Evolutionary conservation across 176 grass and related monocot genomes (phyloP).

Genomic region (Zea luxurians): DNA sequence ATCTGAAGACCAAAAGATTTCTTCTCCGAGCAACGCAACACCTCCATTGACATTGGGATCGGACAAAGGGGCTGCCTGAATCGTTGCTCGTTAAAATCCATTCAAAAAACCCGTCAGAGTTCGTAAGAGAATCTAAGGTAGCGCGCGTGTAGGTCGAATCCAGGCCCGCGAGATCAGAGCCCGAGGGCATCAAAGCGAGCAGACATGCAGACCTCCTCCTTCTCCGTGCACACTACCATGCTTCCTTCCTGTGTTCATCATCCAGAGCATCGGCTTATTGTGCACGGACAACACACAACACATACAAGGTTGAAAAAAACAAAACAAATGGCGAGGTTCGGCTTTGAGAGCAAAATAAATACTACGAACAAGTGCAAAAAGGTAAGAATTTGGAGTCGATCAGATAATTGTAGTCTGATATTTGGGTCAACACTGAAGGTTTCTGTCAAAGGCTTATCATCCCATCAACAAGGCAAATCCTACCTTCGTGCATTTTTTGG

Average conservation of each 20-base stretch:
- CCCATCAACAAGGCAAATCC: constrained; percentile 39
- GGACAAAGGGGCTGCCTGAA: constrained; percentile 84
- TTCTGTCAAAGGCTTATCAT: constrained; percentile 55
- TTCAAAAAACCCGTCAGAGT: neutral
- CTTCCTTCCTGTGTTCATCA: constrained; percentile 49
- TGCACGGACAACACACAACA: neutral
- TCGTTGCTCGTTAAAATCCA: constrained; percentile 41
- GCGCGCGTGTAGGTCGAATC: constrained; percentile 40
- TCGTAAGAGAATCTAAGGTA: neutral
- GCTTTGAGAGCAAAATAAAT: neutral
- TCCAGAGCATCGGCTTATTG: constrained; percentile 85
- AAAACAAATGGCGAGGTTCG: fast-evolving
- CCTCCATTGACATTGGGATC: constrained; percentile 63
- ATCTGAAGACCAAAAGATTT: constrained; percentile 79
- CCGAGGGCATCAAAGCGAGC: constrained; percentile 65
- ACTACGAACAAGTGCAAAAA: neutral
- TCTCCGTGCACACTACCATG: constrained; percentile 67
- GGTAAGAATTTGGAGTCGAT: constrained; percentile 25
- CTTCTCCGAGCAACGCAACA: constrained; percentile 77
- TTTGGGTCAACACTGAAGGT: constrained; percentile 32
- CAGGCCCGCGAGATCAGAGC: constrained; percentile 66
- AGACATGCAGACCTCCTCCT: constrained; percentile 56
- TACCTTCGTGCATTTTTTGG: too few relatives aligned
- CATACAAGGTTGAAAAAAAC: too few relatives aligned
- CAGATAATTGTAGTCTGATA: constrained; percentile 84